Percentiles rank a stretch among this genome's conserved stretches.
These are phyloP conservation scores for Termitomyces sp. DNA, from an alignment of 768 basidiomycete species.

Conservation along the genomic window DNA sequence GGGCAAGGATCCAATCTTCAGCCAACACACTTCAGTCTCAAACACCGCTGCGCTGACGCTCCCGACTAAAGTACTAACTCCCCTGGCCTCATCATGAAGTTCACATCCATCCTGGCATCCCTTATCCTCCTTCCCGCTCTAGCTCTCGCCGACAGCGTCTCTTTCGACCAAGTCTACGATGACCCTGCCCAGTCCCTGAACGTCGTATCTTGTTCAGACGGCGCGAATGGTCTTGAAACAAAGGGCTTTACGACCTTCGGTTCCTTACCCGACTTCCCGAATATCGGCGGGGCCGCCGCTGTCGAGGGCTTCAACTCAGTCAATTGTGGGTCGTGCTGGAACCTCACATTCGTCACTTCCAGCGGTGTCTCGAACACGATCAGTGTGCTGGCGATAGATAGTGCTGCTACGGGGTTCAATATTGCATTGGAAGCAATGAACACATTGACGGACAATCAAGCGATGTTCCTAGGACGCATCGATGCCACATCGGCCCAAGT, in stretches of 20 bases:
- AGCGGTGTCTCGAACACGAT: constrained; percentile 23
- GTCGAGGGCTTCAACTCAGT: constrained; percentile 38
- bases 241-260: constrained; percentile 34
- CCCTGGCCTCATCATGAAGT: background rate
- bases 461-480: constrained; percentile 19
- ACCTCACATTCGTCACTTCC: constrained; percentile 32
- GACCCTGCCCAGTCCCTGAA: constrained; percentile 21
- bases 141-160: background rate
- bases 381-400: constrained; percentile 18
- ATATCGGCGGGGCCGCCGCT: constrained; percentile 44
- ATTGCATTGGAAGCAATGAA: constrained; percentile 25
- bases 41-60: background rate
- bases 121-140: constrained; percentile 7
- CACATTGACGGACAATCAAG: constrained; percentile 24
- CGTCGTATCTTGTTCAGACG: constrained; percentile 42
- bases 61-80: background rate
- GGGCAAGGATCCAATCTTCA: background rate
- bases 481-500: constrained; percentile 14
- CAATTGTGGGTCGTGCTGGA: constrained; percentile 6
- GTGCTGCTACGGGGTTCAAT: constrained; percentile 14
- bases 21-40: background rate
- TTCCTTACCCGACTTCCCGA: constrained; percentile 44
- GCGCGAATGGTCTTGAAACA: constrained; percentile 35
- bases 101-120: constrained; percentile 17
- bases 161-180: constrained; percentile 41